phyloP scores from a whole-genome alignment of 2,329 filamentous ascomycete species.

The Venturia oleaginea region DNA sequence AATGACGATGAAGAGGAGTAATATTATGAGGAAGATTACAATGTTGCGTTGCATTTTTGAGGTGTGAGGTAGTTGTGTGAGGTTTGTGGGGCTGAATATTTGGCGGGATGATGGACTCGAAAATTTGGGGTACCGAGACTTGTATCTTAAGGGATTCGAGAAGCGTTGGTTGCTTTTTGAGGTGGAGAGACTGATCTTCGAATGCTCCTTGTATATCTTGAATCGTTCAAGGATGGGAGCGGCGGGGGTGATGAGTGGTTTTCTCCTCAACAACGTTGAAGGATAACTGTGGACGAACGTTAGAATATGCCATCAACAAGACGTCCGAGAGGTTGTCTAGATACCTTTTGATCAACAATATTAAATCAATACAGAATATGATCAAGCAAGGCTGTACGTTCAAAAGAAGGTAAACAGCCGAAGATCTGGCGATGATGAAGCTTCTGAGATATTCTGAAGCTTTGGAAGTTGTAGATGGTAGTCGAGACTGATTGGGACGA shows the following conservation, averaged over 20 bases:
- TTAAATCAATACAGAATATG: background rate
- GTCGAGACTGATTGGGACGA: background rate
- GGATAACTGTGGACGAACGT: background rate
- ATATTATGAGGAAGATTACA: slow-evolving; percentile 44
- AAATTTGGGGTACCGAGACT: background rate
- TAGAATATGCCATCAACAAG: background rate
- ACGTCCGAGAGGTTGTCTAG: background rate
- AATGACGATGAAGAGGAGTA: slow-evolving; percentile 44
- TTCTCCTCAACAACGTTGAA: background rate
- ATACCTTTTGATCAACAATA: background rate
- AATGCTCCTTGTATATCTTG: background rate
- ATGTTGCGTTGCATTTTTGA: slow-evolving; percentile 42
- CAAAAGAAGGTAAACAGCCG: background rate
- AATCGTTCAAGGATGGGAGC: background rate
- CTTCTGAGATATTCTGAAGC: background rate
- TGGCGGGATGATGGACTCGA: background rate
- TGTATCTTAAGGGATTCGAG: background rate
- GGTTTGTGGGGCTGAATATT: background rate
- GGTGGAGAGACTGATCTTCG: background rate
- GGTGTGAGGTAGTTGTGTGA: slow-evolving; percentile 10
- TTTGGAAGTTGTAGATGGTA: background rate
- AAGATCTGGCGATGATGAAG: background rate
- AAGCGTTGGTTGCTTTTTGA: background rate
- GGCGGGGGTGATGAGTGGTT: background rate
- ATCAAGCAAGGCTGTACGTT: background rate